Conservation (phyloP, 805 yeast species). For the Spencermartinsiella europaea region DNA sequence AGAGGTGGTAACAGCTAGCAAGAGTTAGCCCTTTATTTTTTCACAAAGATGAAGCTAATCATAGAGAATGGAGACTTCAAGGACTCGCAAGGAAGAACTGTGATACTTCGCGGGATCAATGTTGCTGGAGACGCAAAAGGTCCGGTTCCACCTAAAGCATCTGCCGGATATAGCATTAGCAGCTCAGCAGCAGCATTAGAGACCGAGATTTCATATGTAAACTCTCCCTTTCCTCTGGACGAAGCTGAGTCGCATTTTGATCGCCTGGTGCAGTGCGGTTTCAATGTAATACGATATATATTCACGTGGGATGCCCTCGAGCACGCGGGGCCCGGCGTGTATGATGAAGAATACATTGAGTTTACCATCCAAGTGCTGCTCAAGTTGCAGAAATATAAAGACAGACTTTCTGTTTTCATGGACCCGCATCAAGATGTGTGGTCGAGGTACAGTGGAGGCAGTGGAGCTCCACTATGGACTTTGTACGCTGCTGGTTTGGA, state of each 20-base stretch:
- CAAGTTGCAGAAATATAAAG: constrained; percentile 46
- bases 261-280: constrained; percentile 76
- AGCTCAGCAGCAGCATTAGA: neutral
- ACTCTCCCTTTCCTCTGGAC: constrained; percentile 70
- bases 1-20: too few species aligned
- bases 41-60: constrained; percentile 16
- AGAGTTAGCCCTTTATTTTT: too few species aligned
- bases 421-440: constrained; percentile 95
- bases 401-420: constrained; percentile 44
- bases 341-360: constrained; percentile 71
- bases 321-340: constrained; percentile 77
- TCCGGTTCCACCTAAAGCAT: constrained; percentile 50
- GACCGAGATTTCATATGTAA: constrained; percentile 37
- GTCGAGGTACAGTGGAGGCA: constrained; percentile 85
- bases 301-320: constrained; percentile 92
- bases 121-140: constrained; percentile 68
- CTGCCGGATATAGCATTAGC: constrained; percentile 5
- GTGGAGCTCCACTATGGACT: constrained; percentile 95
- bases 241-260: constrained; percentile 66
- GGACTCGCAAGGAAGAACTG: constrained; percentile 50
- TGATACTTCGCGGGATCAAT: constrained; percentile 74
- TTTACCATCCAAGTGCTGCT: constrained; percentile 60
- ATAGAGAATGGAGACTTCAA: constrained; percentile 50
- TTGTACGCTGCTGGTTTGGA: constrained; percentile 81
- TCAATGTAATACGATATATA: constrained; percentile 68